Evolutionary conservation across 495 filamentous ascomycete species (phyloP).

Genomic region (Xylaria longipes): DNA sequence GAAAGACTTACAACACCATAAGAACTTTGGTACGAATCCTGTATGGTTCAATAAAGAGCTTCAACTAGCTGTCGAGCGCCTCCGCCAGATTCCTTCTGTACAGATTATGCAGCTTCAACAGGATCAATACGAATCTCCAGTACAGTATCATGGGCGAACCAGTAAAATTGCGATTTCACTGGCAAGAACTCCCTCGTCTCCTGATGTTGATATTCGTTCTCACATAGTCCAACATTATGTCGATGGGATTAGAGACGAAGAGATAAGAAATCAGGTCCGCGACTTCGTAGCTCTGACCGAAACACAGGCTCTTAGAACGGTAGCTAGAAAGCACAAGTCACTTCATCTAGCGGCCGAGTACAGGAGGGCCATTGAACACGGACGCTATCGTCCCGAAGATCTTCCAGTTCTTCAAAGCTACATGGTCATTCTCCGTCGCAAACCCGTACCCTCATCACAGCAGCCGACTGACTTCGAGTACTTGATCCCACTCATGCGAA

Average conservation of each 20-base stretch:
- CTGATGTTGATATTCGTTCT: constrained; percentile 29
- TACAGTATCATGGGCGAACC: constrained; percentile 51
- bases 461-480: constrained; percentile 26
- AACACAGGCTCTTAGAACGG: constrained; percentile 34
- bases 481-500: constrained; percentile 36
- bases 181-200: constrained; percentile 25
- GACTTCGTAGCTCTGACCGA: constrained; percentile 38
- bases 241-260: constrained; percentile 47
- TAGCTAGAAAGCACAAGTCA: constrained; percentile 51
- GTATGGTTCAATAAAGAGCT: constrained; percentile 55
- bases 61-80: constrained; percentile 44
- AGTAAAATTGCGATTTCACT: constrained; percentile 46
- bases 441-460: constrained; percentile 33
- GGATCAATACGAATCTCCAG: constrained; percentile 50
- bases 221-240: constrained; percentile 50
- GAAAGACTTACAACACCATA: constrained; percentile 45
- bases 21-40: constrained; percentile 45
- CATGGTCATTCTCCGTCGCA: constrained; percentile 43
- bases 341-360: constrained; percentile 57
- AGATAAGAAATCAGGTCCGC: constrained; percentile 45
- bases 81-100: constrained; percentile 54
- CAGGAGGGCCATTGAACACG: constrained; percentile 51
- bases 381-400: constrained; percentile 43
- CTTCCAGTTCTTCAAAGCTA: constrained; percentile 47
- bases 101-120: constrained; percentile 56